A percentile compares a stretch with the other conserved stretches of the same genome.
phyloP scores from a whole-genome alignment of 2,329 filamentous ascomycete species.

The Neonectria hederae region DNA sequence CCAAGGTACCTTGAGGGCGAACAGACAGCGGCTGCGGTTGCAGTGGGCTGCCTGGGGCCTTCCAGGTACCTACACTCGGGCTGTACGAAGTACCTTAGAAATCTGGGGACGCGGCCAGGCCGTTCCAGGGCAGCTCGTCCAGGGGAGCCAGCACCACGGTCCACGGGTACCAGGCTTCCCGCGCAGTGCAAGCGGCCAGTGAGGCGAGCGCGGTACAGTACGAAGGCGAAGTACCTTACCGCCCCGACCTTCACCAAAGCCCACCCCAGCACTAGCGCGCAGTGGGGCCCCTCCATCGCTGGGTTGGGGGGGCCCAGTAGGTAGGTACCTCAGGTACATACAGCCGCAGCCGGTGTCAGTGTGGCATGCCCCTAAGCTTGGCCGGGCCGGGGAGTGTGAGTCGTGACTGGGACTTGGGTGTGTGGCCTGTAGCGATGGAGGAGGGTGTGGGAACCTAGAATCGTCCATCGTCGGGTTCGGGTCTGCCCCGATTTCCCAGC shows the following conservation, averaged over 20 bases:
- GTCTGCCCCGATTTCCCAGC: neutral
- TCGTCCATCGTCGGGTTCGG: neutral
- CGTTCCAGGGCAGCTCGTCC: neutral
- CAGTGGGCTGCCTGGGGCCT: neutral
- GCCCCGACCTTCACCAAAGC: conserved; percentile 5
- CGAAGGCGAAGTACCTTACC: conserved; percentile 5
- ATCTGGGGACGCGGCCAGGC: conserved; percentile 1
- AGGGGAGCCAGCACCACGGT: neutral
- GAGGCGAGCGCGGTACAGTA: neutral
- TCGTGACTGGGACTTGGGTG: neutral
- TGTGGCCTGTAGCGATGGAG: neutral
- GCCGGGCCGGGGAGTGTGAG: conserved; percentile 25
- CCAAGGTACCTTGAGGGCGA: neutral
- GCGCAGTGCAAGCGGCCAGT: neutral
- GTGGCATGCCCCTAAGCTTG: conserved; percentile 27
- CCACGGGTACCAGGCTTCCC: conserved; percentile 2
- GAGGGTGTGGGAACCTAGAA: neutral
- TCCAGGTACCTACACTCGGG: no score
- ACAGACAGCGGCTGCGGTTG: neutral
- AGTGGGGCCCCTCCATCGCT: conserved; percentile 20
- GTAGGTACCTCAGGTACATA: conserved; percentile 41
- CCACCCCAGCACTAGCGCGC: conserved; percentile 12
- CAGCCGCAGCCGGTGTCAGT: conserved; percentile 37
- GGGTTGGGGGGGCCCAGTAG: conserved; percentile 14
- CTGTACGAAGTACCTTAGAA: no score